Evolutionary conservation across 306 rosid genomes (phyloP).

Genomic region (Quercus mongolica): DNA sequence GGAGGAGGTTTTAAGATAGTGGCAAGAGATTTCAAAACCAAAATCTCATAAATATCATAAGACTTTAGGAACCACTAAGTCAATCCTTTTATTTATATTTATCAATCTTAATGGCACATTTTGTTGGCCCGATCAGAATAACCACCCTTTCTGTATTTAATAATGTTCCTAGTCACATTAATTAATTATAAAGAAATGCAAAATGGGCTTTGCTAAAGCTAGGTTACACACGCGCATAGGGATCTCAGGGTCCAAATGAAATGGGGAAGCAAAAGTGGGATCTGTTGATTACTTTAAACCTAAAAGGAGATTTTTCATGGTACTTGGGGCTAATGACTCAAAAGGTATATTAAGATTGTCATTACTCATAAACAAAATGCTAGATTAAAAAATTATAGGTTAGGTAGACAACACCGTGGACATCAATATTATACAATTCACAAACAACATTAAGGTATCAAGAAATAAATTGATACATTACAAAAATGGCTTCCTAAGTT

Average conservation of each 20-base stretch:
- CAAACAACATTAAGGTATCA: not conserved
- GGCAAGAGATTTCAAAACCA: no score
- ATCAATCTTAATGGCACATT: no score
- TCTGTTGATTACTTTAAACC: conserved; percentile 10
- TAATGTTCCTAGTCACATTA: no score
- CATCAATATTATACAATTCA: not conserved
- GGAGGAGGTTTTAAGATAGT: no score
- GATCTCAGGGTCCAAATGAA: conserved; percentile 5
- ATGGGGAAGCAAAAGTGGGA: conserved; percentile 4
- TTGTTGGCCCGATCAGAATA: no score
- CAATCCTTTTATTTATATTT: no score
- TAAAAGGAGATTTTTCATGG: conserved; percentile 27
- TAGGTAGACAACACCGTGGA: not conserved
- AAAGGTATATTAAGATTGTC: conserved; percentile 13
- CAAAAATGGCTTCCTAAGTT: not conserved
- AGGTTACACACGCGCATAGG: not conserved
- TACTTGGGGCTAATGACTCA: conserved; percentile 14
- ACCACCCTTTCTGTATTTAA: no score
- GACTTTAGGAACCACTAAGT: no score
- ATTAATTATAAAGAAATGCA: no score
- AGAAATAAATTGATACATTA: not conserved
- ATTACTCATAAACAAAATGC: conserved; percentile 9
- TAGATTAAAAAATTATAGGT: not conserved
- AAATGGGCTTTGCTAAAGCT: no score
- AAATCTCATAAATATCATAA: no score